phyloP scores from a whole-genome alignment of 179 eudicot genomes.

The Corrigiola litoralis region DNA sequence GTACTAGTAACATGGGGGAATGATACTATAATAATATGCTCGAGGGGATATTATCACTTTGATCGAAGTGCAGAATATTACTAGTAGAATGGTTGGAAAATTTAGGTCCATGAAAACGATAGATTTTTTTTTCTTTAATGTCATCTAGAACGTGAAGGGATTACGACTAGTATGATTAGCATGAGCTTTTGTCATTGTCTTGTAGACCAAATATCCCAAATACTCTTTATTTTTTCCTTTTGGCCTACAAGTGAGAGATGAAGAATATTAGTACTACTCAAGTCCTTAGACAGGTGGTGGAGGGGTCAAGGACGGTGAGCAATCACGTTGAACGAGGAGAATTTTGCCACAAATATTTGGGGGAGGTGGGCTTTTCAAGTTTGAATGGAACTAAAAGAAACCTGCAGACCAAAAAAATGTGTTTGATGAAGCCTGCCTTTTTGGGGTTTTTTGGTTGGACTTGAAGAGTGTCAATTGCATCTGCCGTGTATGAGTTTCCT shows the following conservation, averaged over 20 bases:
- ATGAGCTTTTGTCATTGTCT: conserved; percentile 21
- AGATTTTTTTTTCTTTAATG: conserved; percentile 4
- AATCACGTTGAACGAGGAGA: conserved; percentile 25
- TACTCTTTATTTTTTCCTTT: background rate
- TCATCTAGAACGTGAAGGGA: conserved; percentile 13
- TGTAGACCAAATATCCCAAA: conserved; percentile 7
- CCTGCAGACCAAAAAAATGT: conserved; percentile 14
- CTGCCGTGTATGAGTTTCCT: conserved; percentile 31
- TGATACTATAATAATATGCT: no score
- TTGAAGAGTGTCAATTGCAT: conserved; percentile 21
- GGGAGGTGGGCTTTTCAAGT: conserved; percentile 4
- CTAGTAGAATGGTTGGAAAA: background rate
- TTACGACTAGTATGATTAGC: conserved; percentile 19
- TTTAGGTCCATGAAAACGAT: conserved; percentile 9
- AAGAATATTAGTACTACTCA: background rate
- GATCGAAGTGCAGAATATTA: background rate
- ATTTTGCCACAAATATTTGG: conserved; percentile 19
- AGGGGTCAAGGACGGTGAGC: conserved; percentile 32
- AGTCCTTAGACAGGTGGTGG: background rate
- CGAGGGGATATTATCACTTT: background rate
- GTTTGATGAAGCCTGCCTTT: background rate
- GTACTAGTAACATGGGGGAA: background rate
- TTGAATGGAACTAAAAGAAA: conserved; percentile 13
- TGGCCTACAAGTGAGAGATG: background rate
- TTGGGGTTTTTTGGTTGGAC: background rate